Base-by-base conservation (phyloP, 1,139 yeast species). In the Hanseniaspora sp. region DNA sequence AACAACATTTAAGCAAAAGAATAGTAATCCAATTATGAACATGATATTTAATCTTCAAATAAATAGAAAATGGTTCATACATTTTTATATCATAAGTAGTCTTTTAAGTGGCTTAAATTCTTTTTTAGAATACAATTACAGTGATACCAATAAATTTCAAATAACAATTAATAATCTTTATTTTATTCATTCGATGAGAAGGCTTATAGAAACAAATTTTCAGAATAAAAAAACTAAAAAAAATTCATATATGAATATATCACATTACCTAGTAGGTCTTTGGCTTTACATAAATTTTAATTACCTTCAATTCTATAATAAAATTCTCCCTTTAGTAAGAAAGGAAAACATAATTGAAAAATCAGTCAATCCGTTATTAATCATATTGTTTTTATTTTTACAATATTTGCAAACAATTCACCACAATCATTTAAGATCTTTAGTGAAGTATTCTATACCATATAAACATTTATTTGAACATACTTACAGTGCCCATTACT, bases 401-500 rank as follows among this genome's bases (percentile, higher is more conserved):
- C 46, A 52, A n/a, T 68, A 0, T 75, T 78, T 3, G 78, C 84
- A 7, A 56, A 69, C 31, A 79, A 76, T 60, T 28, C 77, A 78
- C 61, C 96, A 90, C 66, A 56, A 58, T 5, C 77, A 81, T 58
- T 71, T 90, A 56, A 75, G 94, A 0, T 60, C 67, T 4, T 70
- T 87, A 43, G 69, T 69, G 28, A 88, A 88, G 66, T 90, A 90
- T 67, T 71, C 81, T 0, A 63, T 78, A 37, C 96, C 96, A 0
- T 63, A 64, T 0, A 66, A 67, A 42, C 74, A 82, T 1, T 62
- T 80, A 48, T 83, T 86, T 65, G 66, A 66, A 42, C 62, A 63
- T 13, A 73, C 78, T 1, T 74, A 83, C 12, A 82, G 88, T 61
- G 90, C 96, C 0, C 96, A 90, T 66, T 90, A 88, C 62, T 71